phyloP scores from a whole-genome alignment of 192 early-diverging fungal species.

The Rhizophagus prolifer region DNA sequence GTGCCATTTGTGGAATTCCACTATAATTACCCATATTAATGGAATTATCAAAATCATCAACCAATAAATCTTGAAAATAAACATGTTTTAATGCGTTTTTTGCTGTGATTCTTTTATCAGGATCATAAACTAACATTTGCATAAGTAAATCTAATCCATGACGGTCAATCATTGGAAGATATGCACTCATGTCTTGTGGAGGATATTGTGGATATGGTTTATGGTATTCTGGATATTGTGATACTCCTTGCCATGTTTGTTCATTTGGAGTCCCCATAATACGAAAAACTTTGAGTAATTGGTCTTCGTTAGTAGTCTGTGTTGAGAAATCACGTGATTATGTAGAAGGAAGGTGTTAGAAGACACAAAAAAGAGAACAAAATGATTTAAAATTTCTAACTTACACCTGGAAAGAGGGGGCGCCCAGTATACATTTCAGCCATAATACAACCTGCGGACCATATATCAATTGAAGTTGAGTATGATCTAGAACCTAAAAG shows the following conservation, averaged over 20 bases:
- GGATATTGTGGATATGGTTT: conserved; percentile 66
- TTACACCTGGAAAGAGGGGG: conserved; percentile 72
- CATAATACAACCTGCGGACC: conserved; percentile 98
- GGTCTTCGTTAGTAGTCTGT: conserved; percentile 72
- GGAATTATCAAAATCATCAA: conserved; percentile 29
- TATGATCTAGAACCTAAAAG: conserved; percentile 93
- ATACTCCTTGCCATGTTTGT: conserved; percentile 73
- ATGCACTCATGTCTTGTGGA: conserved; percentile 59
- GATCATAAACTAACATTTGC: conserved; percentile 75
- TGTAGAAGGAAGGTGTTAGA: too few species aligned
- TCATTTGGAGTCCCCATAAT: conserved; percentile 78
- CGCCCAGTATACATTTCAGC: conserved; percentile 85
- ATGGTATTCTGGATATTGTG: conserved; percentile 70
- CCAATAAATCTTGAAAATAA: conserved; percentile 56
- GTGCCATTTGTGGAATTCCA: too few species aligned
- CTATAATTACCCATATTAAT: background rate
- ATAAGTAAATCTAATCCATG: conserved; percentile 72
- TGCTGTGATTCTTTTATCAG: conserved; percentile 60
- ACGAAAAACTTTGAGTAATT: conserved; percentile 77
- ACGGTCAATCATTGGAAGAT: conserved; percentile 74
- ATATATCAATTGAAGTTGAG: conserved; percentile 95
- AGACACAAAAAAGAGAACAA: too few species aligned
- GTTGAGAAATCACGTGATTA: background rate
- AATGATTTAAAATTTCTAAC: background rate
- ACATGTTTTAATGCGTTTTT: conserved; percentile 64